Evolutionary conservation across 805 yeast genomes (phyloP).

Genomic region (Debaryomyces castellii): DNA sequence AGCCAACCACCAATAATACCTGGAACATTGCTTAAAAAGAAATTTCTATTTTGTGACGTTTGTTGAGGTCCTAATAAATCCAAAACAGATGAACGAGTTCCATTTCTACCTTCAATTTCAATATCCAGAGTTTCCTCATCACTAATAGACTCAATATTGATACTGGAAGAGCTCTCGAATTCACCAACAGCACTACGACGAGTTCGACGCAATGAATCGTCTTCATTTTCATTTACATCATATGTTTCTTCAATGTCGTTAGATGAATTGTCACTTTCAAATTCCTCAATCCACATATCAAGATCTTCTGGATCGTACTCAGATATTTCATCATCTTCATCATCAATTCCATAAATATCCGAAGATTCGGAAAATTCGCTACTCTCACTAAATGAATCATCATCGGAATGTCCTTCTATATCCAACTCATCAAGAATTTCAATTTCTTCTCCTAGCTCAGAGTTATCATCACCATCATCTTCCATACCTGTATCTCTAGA

Average conservation of each 20-base stretch:
- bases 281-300: constrained; percentile 42
- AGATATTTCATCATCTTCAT: constrained; percentile 20
- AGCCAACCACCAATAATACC: constrained; percentile 7
- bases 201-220: constrained; percentile 4
- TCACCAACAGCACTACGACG: background rate
- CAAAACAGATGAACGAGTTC: constrained; percentile 15
- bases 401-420: constrained; percentile 28
- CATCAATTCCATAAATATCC: constrained; percentile 21
- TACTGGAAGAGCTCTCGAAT: constrained; percentile 12
- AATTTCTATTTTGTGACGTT: constrained; percentile 14
- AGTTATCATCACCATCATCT: constrained; percentile 8
- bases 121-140: constrained; percentile 20
- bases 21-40: constrained; percentile 11
- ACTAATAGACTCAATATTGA: constrained; percentile 15
- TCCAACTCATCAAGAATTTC: constrained; percentile 36
- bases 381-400: constrained; percentile 22
- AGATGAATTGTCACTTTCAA: constrained; percentile 22
- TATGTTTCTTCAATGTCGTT: constrained; percentile 15
- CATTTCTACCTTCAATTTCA: constrained; percentile 17
- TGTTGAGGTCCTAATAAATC: constrained; percentile 23
- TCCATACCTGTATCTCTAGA: constrained; percentile 4
- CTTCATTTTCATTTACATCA: constrained; percentile 14
- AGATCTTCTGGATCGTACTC: constrained; percentile 32
- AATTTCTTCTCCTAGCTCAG: constrained; percentile 21
- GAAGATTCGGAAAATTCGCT: constrained; percentile 18